These are phyloP conservation scores for Sarocladium strictum DNA, from an alignment of 2,329 filamentous ascomycete species.

Conservation along the genomic window DNA sequence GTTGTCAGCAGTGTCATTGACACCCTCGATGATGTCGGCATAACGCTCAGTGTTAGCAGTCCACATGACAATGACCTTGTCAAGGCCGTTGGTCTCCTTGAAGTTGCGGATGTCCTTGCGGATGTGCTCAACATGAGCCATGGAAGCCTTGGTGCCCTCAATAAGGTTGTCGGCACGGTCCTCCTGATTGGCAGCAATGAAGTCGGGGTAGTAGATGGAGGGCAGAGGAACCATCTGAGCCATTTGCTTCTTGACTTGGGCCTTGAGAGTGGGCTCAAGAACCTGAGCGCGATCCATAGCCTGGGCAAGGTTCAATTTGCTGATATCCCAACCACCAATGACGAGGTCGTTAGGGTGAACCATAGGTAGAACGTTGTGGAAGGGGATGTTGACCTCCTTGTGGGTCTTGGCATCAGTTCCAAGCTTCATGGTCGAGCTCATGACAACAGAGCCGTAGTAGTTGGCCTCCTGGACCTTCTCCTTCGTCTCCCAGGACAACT, in stretches of 20 bases:
- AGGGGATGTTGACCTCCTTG: conserved; percentile 91
- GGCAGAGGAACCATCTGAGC: conserved; percentile 79
- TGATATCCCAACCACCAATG: conserved; percentile 97
- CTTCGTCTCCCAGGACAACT: conserved; percentile 86
- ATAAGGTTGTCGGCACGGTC: conserved; percentile 90
- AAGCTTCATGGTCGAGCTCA: conserved; percentile 96
- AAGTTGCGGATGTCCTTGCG: conserved; percentile 92
- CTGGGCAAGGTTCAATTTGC: conserved; percentile 76
- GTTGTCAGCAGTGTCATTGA: conserved; percentile 97
- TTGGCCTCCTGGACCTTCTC: conserved; percentile 82
- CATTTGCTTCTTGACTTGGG: conserved; percentile 89
- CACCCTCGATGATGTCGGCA: conserved; percentile 76
- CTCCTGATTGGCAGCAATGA: conserved; percentile 98
- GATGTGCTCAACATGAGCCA: conserved; percentile 85
- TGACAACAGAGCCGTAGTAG: conserved; percentile 97
- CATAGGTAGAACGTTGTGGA: conserved; percentile 92
- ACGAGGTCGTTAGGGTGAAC: conserved; percentile 94
- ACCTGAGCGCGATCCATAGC: conserved; percentile 96
- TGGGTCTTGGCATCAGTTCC: conserved; percentile 78
- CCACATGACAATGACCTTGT: conserved; percentile 97
- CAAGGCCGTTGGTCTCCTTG: conserved; percentile 76
- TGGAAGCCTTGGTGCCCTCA: conserved; percentile 75
- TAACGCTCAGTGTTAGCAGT: conserved; percentile 98
- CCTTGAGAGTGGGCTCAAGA: conserved; percentile 91
- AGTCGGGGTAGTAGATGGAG: conserved; percentile 97